Conservation (phyloP, 1,139 yeast genomes). For the Spathaspora sp. region DNA sequence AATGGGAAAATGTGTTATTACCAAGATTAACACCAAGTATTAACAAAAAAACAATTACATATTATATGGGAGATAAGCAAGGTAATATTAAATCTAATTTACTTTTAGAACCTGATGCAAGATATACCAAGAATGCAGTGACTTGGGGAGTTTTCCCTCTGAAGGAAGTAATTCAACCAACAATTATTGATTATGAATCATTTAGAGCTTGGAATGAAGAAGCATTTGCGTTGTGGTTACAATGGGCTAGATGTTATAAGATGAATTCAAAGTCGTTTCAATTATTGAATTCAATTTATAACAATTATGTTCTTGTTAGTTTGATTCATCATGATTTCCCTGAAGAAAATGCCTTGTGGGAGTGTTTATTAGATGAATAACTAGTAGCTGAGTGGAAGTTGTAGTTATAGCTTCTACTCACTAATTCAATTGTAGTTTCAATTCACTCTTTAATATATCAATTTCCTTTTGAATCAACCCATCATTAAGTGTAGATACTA, state of each 20-base stretch:
- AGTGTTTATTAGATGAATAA: slow-evolving; percentile 43
- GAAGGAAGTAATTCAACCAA: slow-evolving; percentile 82
- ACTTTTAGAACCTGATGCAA: slow-evolving; percentile 27
- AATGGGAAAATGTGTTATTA: slow-evolving; percentile 60
- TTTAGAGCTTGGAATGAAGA: slow-evolving; percentile 94
- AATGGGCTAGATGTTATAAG: slow-evolving; percentile 85
- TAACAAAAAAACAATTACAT: slow-evolving; percentile 51
- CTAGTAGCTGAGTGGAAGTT: slow-evolving; percentile 16
- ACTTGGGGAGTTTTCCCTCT: slow-evolving; percentile 97
- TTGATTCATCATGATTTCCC: slow-evolving; percentile 83
- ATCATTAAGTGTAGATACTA: slow-evolving; percentile 29
- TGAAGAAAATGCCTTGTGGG: slow-evolving; percentile 79
- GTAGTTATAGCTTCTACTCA: neutral
- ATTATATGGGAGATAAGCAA: slow-evolving; percentile 64
- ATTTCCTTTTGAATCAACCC: slow-evolving; percentile 38
- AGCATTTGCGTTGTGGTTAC: slow-evolving; percentile 85
- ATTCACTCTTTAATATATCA: slow-evolving; percentile 15
- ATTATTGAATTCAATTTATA: slow-evolving; percentile 59
- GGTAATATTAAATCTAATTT: slow-evolving; percentile 65
- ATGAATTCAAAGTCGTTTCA: slow-evolving; percentile 53
- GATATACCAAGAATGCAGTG: slow-evolving; percentile 62
- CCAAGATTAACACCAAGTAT: slow-evolving; percentile 50
- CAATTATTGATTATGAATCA: slow-evolving; percentile 84
- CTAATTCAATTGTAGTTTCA: neutral
- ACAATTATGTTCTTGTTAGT: slow-evolving; percentile 73